phyloP scores from a whole-genome alignment of 1,284 basidiomycete species.

The Melampsora larici-populina region DNA sequence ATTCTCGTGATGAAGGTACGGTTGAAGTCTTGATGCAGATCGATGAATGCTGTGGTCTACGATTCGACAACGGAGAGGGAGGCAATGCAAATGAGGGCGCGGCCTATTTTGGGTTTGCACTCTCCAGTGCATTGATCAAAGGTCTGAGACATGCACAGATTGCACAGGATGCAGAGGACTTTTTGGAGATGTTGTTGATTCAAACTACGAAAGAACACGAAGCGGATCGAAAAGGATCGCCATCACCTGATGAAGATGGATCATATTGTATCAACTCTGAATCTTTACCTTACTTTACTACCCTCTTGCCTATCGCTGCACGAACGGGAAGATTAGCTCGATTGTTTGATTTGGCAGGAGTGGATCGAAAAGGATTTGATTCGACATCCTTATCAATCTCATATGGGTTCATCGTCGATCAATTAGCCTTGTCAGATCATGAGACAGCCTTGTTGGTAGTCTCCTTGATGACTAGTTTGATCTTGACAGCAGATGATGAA shows the following conservation, averaged over 20 bases:
- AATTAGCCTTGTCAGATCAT: slow-evolving; percentile 66
- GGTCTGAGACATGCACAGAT: slow-evolving; percentile 64
- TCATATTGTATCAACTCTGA: slow-evolving; percentile 59
- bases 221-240: slow-evolving; percentile 48
- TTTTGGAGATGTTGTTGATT: slow-evolving; percentile 34
- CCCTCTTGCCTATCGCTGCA: slow-evolving; percentile 68
- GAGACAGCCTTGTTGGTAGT: slow-evolving; percentile 68
- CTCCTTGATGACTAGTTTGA: slow-evolving; percentile 72
- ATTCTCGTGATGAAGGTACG: slow-evolving; percentile 65
- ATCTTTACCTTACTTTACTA: slow-evolving; percentile 74
- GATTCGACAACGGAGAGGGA: slow-evolving; percentile 61
- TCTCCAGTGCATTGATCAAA: slow-evolving; percentile 78
- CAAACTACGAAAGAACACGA: slow-evolving; percentile 46
- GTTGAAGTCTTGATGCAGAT: slow-evolving; percentile 67
- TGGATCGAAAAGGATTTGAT: slow-evolving; percentile 60
- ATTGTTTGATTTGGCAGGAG: slow-evolving; percentile 61
- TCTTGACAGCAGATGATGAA: slow-evolving; percentile 73
- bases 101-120: slow-evolving; percentile 70
- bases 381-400: slow-evolving; percentile 57
- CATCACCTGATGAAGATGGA: slow-evolving; percentile 41
- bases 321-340: slow-evolving; percentile 32
- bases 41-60: slow-evolving; percentile 69
- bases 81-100: slow-evolving; percentile 27
- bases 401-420: slow-evolving; percentile 59
- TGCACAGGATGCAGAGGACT: slow-evolving; percentile 41